Conservation (phyloP, 1,284 basidiomycete species). For the Pterulicium gracile region DNA sequence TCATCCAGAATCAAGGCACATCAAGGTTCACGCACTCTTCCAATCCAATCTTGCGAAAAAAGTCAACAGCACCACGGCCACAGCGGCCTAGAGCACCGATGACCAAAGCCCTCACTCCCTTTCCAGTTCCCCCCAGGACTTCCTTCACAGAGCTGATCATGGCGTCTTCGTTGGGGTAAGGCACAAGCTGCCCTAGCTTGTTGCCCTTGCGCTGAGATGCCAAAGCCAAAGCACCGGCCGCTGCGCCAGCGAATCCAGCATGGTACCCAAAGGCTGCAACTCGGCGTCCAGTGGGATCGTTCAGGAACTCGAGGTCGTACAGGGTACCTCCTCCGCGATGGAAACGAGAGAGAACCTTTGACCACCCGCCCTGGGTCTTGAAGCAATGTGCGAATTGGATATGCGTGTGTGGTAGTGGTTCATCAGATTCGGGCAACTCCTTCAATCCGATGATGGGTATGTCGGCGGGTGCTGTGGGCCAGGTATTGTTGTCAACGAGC, state of each 20-base stretch:
- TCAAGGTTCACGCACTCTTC: constrained; percentile 52
- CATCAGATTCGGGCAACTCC: constrained; percentile 78
- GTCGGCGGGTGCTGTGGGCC: constrained; percentile 70
- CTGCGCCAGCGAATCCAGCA: constrained; percentile 96
- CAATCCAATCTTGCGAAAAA: constrained; percentile 90
- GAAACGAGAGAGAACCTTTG: constrained; percentile 82
- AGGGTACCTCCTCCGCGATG: constrained; percentile 78
- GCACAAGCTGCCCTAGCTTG: constrained; percentile 59
- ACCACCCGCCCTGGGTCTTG: constrained; percentile 95
- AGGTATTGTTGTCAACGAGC: constrained; percentile 84
- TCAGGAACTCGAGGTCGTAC: constrained; percentile 96
- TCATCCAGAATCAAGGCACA: background rate
- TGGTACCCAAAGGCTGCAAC: constrained; percentile 99
- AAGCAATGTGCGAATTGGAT: constrained; percentile 99
- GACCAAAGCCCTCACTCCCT: constrained; percentile 82
- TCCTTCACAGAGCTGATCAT: constrained; percentile 71
- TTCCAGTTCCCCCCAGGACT: constrained; percentile 60
- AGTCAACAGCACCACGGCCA: constrained; percentile 92
- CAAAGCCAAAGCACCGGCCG: constrained; percentile 81
- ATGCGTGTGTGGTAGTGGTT: constrained; percentile 86
- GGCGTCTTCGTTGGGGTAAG: constrained; percentile 73
- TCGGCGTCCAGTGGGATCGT: constrained; percentile 74
- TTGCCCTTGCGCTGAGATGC: constrained; percentile 59
- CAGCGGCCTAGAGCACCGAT: constrained; percentile 96
- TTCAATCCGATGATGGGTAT: constrained; percentile 94